These are phyloP conservation scores for Fragaria iinumae DNA, from an alignment of 306 rosid species.

Conservation along the genomic window DNA sequence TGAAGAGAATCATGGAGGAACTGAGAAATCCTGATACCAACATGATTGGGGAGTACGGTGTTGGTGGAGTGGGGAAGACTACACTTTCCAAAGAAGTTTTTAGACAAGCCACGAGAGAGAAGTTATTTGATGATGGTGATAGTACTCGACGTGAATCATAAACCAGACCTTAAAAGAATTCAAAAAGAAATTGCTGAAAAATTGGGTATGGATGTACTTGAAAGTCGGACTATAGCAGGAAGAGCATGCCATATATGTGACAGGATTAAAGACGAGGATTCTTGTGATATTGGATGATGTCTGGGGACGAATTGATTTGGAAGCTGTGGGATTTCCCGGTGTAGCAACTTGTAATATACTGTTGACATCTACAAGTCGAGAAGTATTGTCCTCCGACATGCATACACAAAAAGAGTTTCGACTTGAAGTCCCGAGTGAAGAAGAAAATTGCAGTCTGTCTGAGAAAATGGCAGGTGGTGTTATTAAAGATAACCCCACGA, in stretches of 20 bases:
- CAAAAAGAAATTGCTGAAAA: constrained; percentile 21
- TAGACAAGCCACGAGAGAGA: constrained; percentile 1
- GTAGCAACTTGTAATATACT: constrained; percentile 19
- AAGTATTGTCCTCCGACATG: background rate
- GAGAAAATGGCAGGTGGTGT: constrained; percentile 16
- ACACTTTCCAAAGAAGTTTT: constrained; percentile 18
- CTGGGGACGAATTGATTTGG: constrained; percentile 14
- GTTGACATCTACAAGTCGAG: constrained; percentile 13
- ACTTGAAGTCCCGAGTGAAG: background rate
- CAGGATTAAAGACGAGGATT: constrained; percentile 13
- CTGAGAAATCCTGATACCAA: constrained; percentile 8
- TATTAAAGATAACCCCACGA: background rate
- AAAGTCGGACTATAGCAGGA: background rate
- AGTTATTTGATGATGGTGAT: constrained; percentile 20
- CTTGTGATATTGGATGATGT: constrained; percentile 25
- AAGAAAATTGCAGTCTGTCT: constrained; percentile 23
- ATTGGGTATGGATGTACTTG: constrained; percentile 13
- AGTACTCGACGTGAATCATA: constrained; percentile 12
- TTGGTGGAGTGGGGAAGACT: constrained; percentile 32
- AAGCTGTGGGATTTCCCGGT: constrained; percentile 10
- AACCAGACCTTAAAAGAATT: constrained; percentile 4
- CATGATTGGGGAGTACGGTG: constrained; percentile 23
- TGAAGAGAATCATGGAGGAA: constrained; percentile 19
- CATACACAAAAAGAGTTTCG: background rate
- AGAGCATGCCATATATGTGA: constrained; percentile 5